Evolutionary conservation across 2,329 filamentous ascomycete species (phyloP).

Genomic region (Cercospora sojina): DNA sequence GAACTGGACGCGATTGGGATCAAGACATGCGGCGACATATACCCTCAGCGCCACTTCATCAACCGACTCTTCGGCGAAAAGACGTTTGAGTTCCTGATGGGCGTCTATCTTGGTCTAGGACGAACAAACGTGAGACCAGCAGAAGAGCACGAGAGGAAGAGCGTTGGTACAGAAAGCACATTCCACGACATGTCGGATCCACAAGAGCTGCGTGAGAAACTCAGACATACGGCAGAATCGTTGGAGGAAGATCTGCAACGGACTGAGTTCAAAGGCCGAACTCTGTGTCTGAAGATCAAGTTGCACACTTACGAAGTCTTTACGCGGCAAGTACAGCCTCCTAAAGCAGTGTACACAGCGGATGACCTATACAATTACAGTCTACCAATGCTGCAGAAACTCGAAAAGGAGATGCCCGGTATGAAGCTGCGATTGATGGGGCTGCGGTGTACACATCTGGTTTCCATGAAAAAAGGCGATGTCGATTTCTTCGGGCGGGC

Average conservation of each 20-base stretch:
- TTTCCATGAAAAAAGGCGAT: conserved; percentile 79
- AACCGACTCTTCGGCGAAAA: conserved; percentile 85
- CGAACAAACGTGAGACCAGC: conserved; percentile 74
- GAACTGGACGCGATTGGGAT: conserved; percentile 86
- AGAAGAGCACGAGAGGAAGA: conserved; percentile 88
- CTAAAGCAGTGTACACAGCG: conserved; percentile 68
- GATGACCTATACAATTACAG: conserved; percentile 82
- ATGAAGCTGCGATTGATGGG: conserved; percentile 86
- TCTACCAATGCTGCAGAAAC: conserved; percentile 76
- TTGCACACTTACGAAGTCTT: conserved; percentile 90
- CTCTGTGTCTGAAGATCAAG: conserved; percentile 88
- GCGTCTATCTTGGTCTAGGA: conserved; percentile 81
- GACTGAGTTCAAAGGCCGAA: conserved; percentile 84
- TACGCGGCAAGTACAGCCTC: conserved; percentile 74
- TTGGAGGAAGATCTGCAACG: conserved; percentile 79
- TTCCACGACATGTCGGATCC: conserved; percentile 77
- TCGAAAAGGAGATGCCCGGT: conserved; percentile 78
- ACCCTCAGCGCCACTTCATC: conserved; percentile 69
- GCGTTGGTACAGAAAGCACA: conserved; percentile 88
- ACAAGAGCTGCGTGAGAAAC: conserved; percentile 68
- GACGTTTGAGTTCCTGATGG: conserved; percentile 79
- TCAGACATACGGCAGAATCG: conserved; percentile 78
- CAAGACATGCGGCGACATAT: conserved; percentile 85
- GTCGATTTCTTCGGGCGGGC: conserved; percentile 72
- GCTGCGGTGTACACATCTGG: conserved; percentile 79